Conservation (phyloP, 2,329 filamentous ascomycete genomes). For the Fusarium annulatum region DNA sequence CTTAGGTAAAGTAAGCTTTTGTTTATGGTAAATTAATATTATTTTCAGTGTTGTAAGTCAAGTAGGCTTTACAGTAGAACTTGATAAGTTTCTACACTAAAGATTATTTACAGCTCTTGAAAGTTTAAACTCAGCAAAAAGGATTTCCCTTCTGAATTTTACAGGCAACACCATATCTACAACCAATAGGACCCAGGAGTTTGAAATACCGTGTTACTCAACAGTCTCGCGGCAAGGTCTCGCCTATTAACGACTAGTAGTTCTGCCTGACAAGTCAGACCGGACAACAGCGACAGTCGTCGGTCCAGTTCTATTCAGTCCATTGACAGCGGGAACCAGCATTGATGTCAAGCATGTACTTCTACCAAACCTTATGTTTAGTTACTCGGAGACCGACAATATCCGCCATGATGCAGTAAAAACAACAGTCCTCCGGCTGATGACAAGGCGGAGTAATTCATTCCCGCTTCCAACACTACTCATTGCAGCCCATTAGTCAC, state of each 20-base stretch:
- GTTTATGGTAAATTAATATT: too few relatives aligned
- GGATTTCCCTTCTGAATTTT: rapidly evolving
- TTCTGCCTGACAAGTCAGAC: not conserved
- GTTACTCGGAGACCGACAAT: rapidly evolving
- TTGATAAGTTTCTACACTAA: not conserved
- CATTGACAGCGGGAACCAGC: not conserved
- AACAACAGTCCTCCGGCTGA: rapidly evolving
- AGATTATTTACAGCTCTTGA: too few relatives aligned
- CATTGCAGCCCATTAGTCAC: not conserved
- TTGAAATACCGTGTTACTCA: not conserved
- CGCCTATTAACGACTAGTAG: rapidly evolving
- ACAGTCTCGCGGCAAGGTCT: not conserved
- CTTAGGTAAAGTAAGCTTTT: too few relatives aligned
- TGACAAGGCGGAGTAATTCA: not conserved
- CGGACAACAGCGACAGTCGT: rapidly evolving
- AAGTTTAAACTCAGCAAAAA: not conserved
- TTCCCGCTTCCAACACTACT: not conserved
- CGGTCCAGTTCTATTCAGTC: rapidly evolving
- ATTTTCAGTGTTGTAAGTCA: rapidly evolving
- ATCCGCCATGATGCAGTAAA: rapidly evolving
- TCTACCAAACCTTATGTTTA: rapidly evolving
- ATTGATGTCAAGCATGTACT: rapidly evolving
- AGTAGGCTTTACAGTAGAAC: not conserved
- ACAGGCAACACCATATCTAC: rapidly evolving
- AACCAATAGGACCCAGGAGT: rapidly evolving